A percentile compares a stretch with the other conserved stretches of the same genome.
phyloP scores from a whole-genome alignment of 2,329 filamentous ascomycete species.

The Domatiomyces globalis region DNA sequence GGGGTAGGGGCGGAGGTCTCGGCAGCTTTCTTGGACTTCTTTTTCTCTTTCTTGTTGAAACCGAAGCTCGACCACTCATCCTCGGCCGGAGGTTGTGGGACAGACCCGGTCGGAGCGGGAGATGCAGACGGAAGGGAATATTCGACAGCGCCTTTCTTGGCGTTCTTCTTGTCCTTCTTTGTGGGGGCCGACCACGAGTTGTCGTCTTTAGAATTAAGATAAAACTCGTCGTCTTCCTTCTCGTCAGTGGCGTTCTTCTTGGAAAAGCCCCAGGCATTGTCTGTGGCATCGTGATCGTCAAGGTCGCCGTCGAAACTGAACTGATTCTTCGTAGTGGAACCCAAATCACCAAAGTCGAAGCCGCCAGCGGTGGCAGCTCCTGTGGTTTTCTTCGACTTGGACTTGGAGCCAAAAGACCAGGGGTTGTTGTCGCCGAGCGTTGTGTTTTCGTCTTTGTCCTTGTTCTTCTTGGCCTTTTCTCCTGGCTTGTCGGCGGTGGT shows the following conservation, averaged over 20 bases:
- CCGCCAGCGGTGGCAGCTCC: constrained; percentile 13
- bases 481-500: constrained; percentile 20
- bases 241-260: constrained; percentile 31
- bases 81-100: constrained; percentile 21
- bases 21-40: constrained; percentile 1
- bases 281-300: constrained; percentile 26
- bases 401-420: constrained; percentile 27
- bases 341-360: constrained; percentile 33
- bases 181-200: constrained; percentile 24
- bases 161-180: constrained; percentile 27
- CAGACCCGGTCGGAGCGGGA: constrained; percentile 13
- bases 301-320: constrained; percentile 33
- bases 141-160: constrained; percentile 16
- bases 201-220: constrained; percentile 18
- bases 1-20: neutral
- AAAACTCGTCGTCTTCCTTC: constrained; percentile 18
- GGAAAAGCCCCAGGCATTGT: constrained; percentile 27
- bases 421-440: constrained; percentile 22
- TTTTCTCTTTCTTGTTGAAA: constrained; percentile 33
- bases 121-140: constrained; percentile 14
- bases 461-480: constrained; percentile 18
- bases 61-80: constrained; percentile 32
- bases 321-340: constrained; percentile 27
- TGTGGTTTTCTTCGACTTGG: constrained; percentile 24
- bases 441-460: constrained; percentile 17